Conservation (phyloP, 805 yeast genomes). For the Candida boidinii region DNA sequence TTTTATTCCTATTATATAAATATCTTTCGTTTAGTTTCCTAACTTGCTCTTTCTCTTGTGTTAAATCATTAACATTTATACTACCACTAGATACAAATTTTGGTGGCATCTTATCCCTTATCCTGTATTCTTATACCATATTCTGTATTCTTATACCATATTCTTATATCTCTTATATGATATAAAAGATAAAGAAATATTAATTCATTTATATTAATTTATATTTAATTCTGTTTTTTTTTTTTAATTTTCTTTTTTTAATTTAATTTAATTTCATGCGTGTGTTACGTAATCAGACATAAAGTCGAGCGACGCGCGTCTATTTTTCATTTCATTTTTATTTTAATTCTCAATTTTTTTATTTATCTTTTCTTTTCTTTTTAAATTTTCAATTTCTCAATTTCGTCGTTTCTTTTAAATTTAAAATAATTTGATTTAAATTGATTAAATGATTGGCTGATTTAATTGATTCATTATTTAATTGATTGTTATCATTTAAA, state of each 20-base stretch:
- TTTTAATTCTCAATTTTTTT: too few relatives aligned
- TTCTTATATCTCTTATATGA: too few relatives aligned
- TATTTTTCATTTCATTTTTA: too few relatives aligned
- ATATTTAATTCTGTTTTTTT: too few relatives aligned
- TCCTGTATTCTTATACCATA: neutral
- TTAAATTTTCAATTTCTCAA: too few relatives aligned
- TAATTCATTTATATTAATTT: neutral
- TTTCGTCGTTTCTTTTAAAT: too few relatives aligned
- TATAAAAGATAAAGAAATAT: too few relatives aligned
- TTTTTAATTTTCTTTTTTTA: too few relatives aligned
- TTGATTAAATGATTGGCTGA: too few relatives aligned
- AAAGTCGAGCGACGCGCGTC: too few relatives aligned
- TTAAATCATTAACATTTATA: conserved; percentile 3
- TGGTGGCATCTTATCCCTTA: neutral
- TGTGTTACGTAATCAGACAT: too few relatives aligned
- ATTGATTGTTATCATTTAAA: neutral
- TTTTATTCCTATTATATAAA: conserved; percentile 1
- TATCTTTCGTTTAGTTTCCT: conserved; percentile 2
- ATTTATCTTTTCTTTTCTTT: neutral
- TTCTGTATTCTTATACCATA: neutral
- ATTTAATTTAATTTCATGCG: neutral
- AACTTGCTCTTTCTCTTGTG: conserved; percentile 2
- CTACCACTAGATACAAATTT: conserved; percentile 6
- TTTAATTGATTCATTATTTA: neutral
- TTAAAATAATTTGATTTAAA: too few relatives aligned